Evolutionary conservation across 2,329 filamentous ascomycete genomes (phyloP).

Genomic region (Diaporthe australafricana): DNA sequence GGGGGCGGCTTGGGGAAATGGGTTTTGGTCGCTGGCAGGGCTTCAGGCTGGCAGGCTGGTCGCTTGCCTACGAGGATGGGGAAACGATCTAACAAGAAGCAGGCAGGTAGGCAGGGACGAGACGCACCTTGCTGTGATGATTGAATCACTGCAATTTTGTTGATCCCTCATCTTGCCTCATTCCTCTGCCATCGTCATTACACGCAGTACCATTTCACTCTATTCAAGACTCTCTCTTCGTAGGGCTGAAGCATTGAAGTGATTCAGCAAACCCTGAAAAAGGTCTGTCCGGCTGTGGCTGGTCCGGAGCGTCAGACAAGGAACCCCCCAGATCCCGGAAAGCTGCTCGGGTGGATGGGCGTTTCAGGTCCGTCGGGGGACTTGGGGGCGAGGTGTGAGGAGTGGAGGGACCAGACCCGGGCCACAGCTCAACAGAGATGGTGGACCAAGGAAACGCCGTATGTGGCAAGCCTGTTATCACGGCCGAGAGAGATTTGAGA

Average conservation of each 20-base stretch:
- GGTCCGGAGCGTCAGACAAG: background rate
- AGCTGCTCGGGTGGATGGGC: background rate
- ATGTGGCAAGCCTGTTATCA: conserved; percentile 5
- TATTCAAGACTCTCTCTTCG: background rate
- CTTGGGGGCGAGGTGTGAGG: background rate
- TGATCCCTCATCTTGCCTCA: background rate
- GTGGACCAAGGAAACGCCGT: background rate
- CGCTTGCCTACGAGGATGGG: background rate
- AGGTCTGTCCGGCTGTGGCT: background rate
- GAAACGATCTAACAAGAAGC: background rate
- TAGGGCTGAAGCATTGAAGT: conserved; percentile 19
- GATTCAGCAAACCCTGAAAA: conserved; percentile 3
- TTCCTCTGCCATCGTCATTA: background rate
- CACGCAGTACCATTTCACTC: background rate
- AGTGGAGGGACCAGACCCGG: background rate
- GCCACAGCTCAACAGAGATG: background rate
- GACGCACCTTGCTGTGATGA: background rate
- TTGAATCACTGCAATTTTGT: background rate
- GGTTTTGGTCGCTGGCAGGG: background rate
- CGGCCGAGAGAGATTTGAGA: conserved; percentile 10
- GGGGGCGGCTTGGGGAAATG: background rate
- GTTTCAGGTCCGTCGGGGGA: conserved; percentile 17
- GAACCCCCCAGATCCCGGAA: conserved; percentile 1
- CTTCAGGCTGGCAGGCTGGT: too few relatives aligned
- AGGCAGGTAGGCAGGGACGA: too few relatives aligned